A percentile compares a stretch with the other conserved stretches of the same genome.
phyloP scores from a whole-genome alignment of 164 flowering plant genomes.

The Euptelea pleiosperma region DNA sequence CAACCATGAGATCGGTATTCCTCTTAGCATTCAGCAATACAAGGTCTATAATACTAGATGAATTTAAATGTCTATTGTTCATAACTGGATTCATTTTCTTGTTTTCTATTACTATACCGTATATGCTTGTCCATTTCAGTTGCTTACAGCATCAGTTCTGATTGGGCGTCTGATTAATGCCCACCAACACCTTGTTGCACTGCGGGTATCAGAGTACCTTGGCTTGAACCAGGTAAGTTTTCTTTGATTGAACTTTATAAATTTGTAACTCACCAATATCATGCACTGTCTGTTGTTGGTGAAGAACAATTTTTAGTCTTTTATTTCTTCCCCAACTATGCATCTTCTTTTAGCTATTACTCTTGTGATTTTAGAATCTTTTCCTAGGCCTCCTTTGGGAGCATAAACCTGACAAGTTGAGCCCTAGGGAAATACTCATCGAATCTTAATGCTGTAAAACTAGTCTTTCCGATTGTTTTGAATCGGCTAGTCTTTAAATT shows the following conservation, averaged over 20 bases:
- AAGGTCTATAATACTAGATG: slow-evolving; percentile 51
- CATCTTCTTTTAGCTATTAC: too few species aligned
- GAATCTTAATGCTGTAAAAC: neutral
- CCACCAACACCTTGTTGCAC: slow-evolving; percentile 82
- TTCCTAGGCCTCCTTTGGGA: slow-evolving; percentile 5
- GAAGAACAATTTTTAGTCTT: too few species aligned
- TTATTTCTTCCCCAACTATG: too few species aligned
- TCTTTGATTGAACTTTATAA: neutral
- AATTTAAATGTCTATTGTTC: slow-evolving; percentile 1
- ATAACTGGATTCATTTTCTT: slow-evolving; percentile 8
- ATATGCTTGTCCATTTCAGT: slow-evolving; percentile 33
- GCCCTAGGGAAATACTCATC: neutral
- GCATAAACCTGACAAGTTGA: neutral
- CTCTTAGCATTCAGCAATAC: slow-evolving; percentile 90
- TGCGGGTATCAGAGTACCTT: slow-evolving; percentile 80
- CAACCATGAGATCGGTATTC: slow-evolving; percentile 78
- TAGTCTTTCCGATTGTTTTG: too few species aligned
- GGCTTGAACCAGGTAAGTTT: slow-evolving; percentile 76
- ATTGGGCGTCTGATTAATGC: slow-evolving; percentile 86
- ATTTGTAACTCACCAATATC: neutral
- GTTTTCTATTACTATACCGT: slow-evolving; percentile 10
- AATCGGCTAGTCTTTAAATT: too few species aligned
- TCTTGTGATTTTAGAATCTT: too few species aligned
- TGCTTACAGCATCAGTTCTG: slow-evolving; percentile 86
- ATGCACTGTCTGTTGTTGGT: too few species aligned